phyloP scores from a whole-genome alignment of 2,329 filamentous ascomycete genomes.

The Tolypocladium nubicola region DNA sequence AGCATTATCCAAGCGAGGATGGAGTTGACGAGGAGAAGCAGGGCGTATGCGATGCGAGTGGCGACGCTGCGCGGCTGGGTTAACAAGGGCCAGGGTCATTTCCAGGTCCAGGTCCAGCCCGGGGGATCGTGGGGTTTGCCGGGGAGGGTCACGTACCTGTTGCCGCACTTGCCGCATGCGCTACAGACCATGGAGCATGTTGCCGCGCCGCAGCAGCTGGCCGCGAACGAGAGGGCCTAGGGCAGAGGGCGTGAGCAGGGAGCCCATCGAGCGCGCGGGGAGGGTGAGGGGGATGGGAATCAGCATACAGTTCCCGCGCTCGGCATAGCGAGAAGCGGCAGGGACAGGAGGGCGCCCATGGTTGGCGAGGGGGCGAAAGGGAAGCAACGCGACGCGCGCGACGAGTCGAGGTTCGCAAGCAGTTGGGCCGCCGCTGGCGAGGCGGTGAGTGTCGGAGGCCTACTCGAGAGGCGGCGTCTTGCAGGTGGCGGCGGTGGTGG shows the following conservation, averaged over 20 bases:
- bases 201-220: conserved; percentile 91
- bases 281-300: conserved; percentile 3
- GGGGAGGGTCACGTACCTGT: conserved; percentile 49
- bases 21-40: conserved; percentile 92
- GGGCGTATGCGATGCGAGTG: conserved; percentile 90
- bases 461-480: background rate
- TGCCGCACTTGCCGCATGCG: conserved; percentile 92
- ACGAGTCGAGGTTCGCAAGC: background rate
- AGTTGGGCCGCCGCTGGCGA: background rate
- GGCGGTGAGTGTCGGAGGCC: background rate
- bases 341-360: conserved; percentile 87
- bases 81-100: background rate
- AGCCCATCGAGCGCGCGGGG: background rate
- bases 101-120: conserved; percentile 4
- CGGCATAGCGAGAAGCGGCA: conserved; percentile 82
- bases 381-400: background rate
- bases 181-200: conserved; percentile 95
- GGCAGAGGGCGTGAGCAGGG: conserved; percentile 5
- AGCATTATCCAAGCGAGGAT: conserved; percentile 99
- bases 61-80: conserved; percentile 56
- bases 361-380: background rate
- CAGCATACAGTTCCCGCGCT: conserved; percentile 70
- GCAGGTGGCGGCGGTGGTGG: background rate
- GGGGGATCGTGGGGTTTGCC: background rate
- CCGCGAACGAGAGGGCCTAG: conserved; percentile 65